These are phyloP conservation scores for Chaetomium tenue DNA, from an alignment of 495 filamentous ascomycete genomes.

Conservation along the genomic window DNA sequence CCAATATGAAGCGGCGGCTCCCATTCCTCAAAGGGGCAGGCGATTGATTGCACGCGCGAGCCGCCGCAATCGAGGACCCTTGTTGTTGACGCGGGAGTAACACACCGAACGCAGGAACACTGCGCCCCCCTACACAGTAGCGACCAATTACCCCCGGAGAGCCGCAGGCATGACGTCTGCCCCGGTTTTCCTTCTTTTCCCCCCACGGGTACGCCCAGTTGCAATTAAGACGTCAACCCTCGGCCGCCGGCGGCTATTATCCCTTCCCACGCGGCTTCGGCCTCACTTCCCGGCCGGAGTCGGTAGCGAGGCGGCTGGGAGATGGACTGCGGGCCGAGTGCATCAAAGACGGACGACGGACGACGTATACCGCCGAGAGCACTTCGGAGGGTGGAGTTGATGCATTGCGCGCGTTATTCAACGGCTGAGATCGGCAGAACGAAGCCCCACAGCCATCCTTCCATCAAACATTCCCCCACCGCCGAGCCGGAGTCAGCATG, in stretches of 20 bases:
- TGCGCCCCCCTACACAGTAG: conserved; percentile 1
- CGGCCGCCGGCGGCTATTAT: not conserved
- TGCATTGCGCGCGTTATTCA: not conserved
- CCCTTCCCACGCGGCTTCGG: not conserved
- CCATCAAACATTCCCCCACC: not conserved
- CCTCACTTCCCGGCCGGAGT: not conserved
- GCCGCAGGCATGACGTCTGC: conserved; percentile 5
- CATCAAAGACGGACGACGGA: not conserved
- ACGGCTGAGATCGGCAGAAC: not conserved
- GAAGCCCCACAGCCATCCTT: not conserved
- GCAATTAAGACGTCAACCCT: not conserved
- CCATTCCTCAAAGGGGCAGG: conserved; percentile 2
- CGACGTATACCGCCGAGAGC: not conserved
- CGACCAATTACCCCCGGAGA: not conserved
- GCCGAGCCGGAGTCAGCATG: not conserved
- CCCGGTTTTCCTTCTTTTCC: not conserved
- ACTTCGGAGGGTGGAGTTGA: not conserved
- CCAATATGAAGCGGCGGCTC: conserved; percentile 14
- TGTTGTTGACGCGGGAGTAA: too few species aligned
- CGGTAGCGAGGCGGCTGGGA: not conserved
- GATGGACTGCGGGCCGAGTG: not conserved
- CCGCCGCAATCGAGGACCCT: conserved; percentile 1
- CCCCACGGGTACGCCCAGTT: not conserved
- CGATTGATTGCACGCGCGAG: conserved; percentile 4
- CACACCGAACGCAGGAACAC: not conserved